Conservation (phyloP, 2,329 filamentous ascomycete species). For the Venturia carpophila region DNA sequence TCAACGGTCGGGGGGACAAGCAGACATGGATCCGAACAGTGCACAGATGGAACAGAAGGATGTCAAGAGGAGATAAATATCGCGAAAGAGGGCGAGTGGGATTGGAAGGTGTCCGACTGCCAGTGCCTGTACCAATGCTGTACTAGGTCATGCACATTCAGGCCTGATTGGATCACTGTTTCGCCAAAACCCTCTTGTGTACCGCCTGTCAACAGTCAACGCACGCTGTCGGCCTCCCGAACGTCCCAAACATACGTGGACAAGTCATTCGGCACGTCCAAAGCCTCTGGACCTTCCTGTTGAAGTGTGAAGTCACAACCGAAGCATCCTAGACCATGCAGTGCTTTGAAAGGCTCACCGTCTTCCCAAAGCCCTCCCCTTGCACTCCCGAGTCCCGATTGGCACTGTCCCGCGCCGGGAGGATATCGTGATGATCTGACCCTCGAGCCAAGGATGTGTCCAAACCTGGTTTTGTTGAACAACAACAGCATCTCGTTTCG, state of each 20-base stretch:
- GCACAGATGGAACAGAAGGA: too few relatives aligned
- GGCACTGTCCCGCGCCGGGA: background rate
- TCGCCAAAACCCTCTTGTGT: background rate
- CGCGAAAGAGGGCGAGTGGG: background rate
- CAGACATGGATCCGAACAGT: too few relatives aligned
- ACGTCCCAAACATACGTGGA: background rate
- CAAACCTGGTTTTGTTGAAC: too few relatives aligned
- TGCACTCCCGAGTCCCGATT: background rate
- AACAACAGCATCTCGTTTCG: too few relatives aligned
- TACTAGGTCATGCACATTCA: background rate
- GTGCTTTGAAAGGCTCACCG: background rate
- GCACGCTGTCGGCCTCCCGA: background rate
- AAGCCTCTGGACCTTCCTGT: background rate
- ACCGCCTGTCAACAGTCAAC: conserved; percentile 3
- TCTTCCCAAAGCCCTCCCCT: background rate
- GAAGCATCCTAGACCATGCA: background rate
- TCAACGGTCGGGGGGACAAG: too few relatives aligned
- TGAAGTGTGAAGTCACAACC: background rate
- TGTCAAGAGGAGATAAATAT: background rate
- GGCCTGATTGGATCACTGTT: background rate
- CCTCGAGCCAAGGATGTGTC: background rate
- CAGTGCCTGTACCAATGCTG: background rate
- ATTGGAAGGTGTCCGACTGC: background rate
- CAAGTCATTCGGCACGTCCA: background rate
- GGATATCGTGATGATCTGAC: background rate